Percentiles rank a stretch among this genome's conserved stretches.
These are phyloP conservation scores for Neopestalotiopsis sp. DNA, from an alignment of 2,329 filamentous ascomycete genomes.

Conservation along the genomic window DNA sequence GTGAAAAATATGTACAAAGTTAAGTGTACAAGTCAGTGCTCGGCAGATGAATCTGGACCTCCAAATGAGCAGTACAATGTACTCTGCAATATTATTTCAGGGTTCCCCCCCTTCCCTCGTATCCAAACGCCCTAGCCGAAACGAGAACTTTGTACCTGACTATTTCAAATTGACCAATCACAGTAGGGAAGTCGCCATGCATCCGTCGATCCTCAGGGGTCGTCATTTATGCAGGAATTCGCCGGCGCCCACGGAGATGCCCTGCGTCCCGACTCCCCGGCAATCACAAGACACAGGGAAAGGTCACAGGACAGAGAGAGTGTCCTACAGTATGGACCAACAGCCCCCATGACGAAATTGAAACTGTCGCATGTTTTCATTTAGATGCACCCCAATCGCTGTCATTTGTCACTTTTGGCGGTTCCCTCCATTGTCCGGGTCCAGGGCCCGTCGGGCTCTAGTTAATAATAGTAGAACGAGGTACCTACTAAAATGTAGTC, in stretches of 20 bases:
- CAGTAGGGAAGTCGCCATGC: neutral
- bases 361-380: constrained; percentile 17
- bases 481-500: neutral
- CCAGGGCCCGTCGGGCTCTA: neutral
- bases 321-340: neutral
- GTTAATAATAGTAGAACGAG: neutral
- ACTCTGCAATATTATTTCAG: neutral
- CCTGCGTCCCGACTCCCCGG: neutral
- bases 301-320: neutral
- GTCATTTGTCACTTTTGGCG: neutral
- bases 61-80: too few species aligned
- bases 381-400: constrained; percentile 9
- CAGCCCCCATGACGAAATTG: constrained; percentile 15
- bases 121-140: constrained; percentile 12
- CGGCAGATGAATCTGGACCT: too few species aligned
- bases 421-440: neutral
- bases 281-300: constrained; percentile 1
- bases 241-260: neutral
- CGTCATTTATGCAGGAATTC: constrained; percentile 6
- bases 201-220: constrained; percentile 14
- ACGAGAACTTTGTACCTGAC: constrained; percentile 11
- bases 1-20: too few species aligned
- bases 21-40: too few species aligned
- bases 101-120: constrained; percentile 4
- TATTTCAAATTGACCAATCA: constrained; percentile 13